Percentiles rank a stretch among this genome's conserved stretches.
Evolutionary conservation across 2,329 filamentous ascomycete genomes (phyloP).

Genomic region (Penicillium freii): DNA sequence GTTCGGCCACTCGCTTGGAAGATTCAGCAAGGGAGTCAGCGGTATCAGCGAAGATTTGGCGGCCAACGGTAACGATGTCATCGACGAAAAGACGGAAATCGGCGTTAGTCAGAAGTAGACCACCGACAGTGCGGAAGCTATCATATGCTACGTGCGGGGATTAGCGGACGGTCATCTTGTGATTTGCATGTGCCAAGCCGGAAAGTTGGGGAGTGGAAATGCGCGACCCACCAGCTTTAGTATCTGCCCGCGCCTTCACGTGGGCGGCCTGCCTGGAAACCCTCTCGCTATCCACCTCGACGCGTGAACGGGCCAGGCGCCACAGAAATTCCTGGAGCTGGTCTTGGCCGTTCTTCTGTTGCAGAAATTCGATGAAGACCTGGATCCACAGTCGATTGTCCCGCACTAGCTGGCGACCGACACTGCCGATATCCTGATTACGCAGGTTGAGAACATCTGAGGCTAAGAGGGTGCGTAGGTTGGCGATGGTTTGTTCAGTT

Average conservation of each 20-base stretch:
- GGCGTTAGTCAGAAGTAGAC: slow-evolving; percentile 81
- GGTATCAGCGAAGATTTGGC: slow-evolving; percentile 83
- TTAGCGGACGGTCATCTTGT: slow-evolving; percentile 12
- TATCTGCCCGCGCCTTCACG: slow-evolving; percentile 67
- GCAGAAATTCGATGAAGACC: slow-evolving; percentile 76
- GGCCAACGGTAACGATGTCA: slow-evolving; percentile 73
- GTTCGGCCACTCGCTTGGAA: slow-evolving; percentile 70
- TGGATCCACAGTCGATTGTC: slow-evolving; percentile 71
- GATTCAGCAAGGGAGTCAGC: slow-evolving; percentile 74
- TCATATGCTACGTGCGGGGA: slow-evolving; percentile 60
- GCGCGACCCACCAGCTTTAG: slow-evolving; percentile 58
- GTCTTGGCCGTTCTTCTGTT: slow-evolving; percentile 78
- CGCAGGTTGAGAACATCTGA: slow-evolving; percentile 76
- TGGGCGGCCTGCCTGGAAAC: slow-evolving; percentile 60
- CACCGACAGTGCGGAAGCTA: slow-evolving; percentile 78
- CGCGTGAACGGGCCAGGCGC: slow-evolving; percentile 72
- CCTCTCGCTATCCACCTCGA: slow-evolving; percentile 66
- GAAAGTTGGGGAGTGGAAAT: background rate
- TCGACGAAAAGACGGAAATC: slow-evolving; percentile 85
- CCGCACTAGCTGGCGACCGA: slow-evolving; percentile 70
- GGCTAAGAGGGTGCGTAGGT: slow-evolving; percentile 74
- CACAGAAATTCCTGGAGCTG: slow-evolving; percentile 91
- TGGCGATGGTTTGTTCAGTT: slow-evolving; percentile 76
- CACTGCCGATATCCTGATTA: slow-evolving; percentile 70
- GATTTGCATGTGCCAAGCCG: slow-evolving; percentile 4